Evolutionary conservation across 2,329 filamentous ascomycete genomes (phyloP).

Genomic region (Colletotrichum sp.): DNA sequence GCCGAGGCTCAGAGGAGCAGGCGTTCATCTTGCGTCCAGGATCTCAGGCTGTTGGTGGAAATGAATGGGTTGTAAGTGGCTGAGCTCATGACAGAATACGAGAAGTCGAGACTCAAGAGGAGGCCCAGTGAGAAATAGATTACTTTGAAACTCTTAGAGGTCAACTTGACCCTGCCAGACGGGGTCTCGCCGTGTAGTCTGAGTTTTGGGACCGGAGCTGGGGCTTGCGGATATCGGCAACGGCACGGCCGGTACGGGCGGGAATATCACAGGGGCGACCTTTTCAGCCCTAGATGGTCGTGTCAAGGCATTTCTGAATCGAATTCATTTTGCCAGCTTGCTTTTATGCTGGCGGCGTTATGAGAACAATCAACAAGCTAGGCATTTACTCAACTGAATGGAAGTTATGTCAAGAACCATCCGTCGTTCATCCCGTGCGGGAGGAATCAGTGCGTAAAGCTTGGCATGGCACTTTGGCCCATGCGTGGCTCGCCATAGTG

Average conservation of each 20-base stretch:
- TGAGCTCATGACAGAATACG: not conserved
- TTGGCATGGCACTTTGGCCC: not conserved
- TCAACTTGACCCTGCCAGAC: not conserved
- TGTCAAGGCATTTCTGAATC: not conserved
- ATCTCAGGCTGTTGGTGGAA: not conserved
- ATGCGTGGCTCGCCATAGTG: not conserved
- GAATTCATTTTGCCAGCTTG: fast-evolving
- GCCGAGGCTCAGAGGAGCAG: not conserved
- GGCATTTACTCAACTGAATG: not conserved
- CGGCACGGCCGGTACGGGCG: not conserved
- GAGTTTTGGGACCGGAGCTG: not conserved
- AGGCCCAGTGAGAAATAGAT: not conserved
- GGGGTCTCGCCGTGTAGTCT: not conserved
- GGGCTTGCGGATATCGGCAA: not conserved
- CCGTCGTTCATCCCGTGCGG: not conserved
- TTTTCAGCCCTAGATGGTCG: not conserved
- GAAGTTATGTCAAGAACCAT: not conserved
- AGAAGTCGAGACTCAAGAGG: not conserved
- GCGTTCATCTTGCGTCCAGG: not conserved
- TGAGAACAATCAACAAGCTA: fast-evolving
- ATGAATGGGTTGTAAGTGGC: not conserved
- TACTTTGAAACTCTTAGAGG: not conserved
- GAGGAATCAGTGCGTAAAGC: not conserved
- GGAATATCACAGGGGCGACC: not conserved
- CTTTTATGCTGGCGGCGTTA: not conserved